These are phyloP conservation scores for Berkeleyomyces basicola DNA, from an alignment of 2,329 filamentous ascomycete genomes.

Conservation along the genomic window DNA sequence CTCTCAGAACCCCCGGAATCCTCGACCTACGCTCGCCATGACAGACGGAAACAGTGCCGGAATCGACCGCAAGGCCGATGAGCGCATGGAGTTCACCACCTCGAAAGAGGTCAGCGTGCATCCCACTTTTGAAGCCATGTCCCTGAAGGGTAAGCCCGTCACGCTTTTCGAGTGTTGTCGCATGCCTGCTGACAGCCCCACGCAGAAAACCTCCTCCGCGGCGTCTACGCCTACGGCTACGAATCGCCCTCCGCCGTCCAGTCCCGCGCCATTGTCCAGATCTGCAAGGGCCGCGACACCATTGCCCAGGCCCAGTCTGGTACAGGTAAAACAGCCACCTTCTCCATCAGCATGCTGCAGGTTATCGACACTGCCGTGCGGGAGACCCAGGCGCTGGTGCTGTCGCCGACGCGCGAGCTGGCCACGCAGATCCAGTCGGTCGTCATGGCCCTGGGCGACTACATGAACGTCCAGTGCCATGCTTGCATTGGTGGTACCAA, in stretches of 20 bases:
- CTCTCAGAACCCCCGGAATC: not conserved
- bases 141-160: slow-evolving; percentile 52
- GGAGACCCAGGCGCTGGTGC: slow-evolving; percentile 84
- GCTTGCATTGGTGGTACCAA: slow-evolving; percentile 97
- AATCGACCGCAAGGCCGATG: slow-evolving; percentile 83
- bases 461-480: slow-evolving; percentile 99
- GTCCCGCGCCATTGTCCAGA: slow-evolving; percentile 93
- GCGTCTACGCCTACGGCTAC: slow-evolving; percentile 96
- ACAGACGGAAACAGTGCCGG: slow-evolving; percentile 48
- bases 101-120: slow-evolving; percentile 95
- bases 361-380: slow-evolving; percentile 87
- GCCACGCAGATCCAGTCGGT: slow-evolving; percentile 98
- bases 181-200: not conserved
- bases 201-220: slow-evolving; percentile 74
- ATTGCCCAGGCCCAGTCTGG: slow-evolving; percentile 96
- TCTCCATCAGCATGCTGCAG: slow-evolving; percentile 90
- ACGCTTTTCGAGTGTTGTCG: too few species aligned
- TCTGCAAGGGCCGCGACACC: slow-evolving; percentile 97
- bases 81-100: slow-evolving; percentile 95
- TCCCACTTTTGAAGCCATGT: slow-evolving; percentile 90
- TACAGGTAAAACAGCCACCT: slow-evolving; percentile 92
- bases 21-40: slow-evolving; percentile 39
- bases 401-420: slow-evolving; percentile 90
- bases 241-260: slow-evolving; percentile 96
- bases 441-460: slow-evolving; percentile 98